These are phyloP conservation scores for Yarrowia bubula DNA, from an alignment of 805 yeast genomes.

Conservation along the genomic window DNA sequence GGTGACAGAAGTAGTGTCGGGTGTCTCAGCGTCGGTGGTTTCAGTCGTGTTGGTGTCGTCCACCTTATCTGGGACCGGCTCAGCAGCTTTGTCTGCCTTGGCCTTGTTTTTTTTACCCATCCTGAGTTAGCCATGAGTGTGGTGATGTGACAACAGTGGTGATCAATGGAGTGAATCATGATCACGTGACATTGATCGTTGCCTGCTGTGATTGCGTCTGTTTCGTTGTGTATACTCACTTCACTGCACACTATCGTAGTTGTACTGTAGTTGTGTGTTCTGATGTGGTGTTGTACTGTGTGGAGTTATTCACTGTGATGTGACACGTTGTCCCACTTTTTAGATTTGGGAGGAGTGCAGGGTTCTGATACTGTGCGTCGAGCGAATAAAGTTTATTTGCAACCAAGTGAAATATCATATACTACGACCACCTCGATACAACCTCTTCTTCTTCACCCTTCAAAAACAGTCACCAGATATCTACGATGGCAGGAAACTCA, in stretches of 20 bases:
- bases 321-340: conserved; percentile 24
- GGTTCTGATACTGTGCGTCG: neutral
- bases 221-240: neutral
- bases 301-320: neutral
- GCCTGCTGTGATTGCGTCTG: too few relatives aligned
- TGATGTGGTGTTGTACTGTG: too few relatives aligned
- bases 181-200: too few relatives aligned
- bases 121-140: neutral
- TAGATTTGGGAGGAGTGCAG: neutral
- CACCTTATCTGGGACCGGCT: neutral
- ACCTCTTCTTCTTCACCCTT: too few relatives aligned
- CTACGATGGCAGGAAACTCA: conserved; percentile 24
- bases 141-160: neutral
- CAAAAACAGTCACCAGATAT: too few relatives aligned
- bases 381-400: neutral
- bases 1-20: neutral
- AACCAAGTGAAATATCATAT: neutral
- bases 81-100: conserved; percentile 13
- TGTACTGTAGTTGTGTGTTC: neutral
- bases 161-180: too few relatives aligned
- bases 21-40: neutral
- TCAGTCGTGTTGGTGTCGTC: neutral
- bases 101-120: conserved; percentile 25
- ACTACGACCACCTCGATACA: neutral
- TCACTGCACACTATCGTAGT: neutral